Conservation (phyloP, 2,329 filamentous ascomycete genomes). For the Epichloe elymi region DNA sequence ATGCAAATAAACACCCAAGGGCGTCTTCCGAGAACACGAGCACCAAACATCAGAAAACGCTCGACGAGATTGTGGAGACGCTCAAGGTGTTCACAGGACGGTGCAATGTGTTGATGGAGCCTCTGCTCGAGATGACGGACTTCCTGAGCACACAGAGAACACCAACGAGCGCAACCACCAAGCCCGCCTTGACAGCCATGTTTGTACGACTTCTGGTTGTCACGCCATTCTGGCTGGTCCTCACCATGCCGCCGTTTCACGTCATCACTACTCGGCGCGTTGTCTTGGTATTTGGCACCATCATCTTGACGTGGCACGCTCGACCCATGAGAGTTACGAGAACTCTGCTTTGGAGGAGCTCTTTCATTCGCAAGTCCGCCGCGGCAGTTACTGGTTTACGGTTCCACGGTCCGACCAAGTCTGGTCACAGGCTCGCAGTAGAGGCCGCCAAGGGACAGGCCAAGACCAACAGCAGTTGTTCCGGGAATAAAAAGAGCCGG, state of each 20-base stretch:
- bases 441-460: conserved; percentile 11
- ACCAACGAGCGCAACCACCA: conserved; percentile 79
- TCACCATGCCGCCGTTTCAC: conserved; percentile 71
- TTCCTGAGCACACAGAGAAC: conserved; percentile 86
- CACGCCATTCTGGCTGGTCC: conserved; percentile 72
- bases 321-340: conserved; percentile 73
- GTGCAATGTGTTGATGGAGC: conserved; percentile 85
- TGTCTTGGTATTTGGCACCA: conserved; percentile 71
- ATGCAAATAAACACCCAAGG: conserved; percentile 27
- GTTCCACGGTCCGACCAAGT: conserved; percentile 41
- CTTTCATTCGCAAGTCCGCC: conserved; percentile 54
- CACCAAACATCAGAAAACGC: conserved; percentile 76
- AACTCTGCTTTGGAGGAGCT: conserved; percentile 81
- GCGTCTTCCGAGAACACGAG: conserved; percentile 44
- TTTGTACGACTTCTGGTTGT: conserved; percentile 81
- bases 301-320: conserved; percentile 85
- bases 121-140: conserved; percentile 77
- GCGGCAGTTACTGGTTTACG: conserved; percentile 68
- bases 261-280: conserved; percentile 81
- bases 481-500: conserved; percentile 20
- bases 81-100: conserved; percentile 80
- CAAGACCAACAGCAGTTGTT: conserved; percentile 12
- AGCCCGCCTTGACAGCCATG: conserved; percentile 76
- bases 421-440: conserved; percentile 15
- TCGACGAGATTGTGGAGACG: conserved; percentile 95